Conservation (phyloP, 2,329 filamentous ascomycete species). For the Penicillium sp. region DNA sequence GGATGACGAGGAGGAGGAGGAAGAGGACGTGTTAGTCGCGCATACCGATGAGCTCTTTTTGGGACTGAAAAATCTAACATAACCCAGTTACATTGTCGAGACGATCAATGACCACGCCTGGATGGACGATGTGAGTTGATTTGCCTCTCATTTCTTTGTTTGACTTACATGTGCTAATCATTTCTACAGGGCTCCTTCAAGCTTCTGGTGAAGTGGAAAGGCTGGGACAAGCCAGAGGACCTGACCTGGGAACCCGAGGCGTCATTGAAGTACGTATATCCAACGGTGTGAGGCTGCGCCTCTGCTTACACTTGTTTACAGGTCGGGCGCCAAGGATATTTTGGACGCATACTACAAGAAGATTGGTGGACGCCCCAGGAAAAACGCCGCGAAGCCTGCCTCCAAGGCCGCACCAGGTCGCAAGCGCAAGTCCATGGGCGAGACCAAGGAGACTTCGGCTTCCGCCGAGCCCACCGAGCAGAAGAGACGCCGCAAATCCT, state of each 20-base stretch:
- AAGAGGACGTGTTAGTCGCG: conserved; percentile 45
- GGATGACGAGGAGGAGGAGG: conserved; percentile 41
- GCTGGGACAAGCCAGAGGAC: conserved; percentile 51
- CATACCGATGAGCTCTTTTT: conserved; percentile 12
- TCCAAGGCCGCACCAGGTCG: conserved; percentile 30
- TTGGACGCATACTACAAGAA: conserved; percentile 49
- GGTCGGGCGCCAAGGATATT: conserved; percentile 48
- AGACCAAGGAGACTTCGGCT: conserved; percentile 36
- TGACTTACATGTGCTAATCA: conserved; percentile 23
- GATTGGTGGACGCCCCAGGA: conserved; percentile 50
- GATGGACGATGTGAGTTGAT: conserved; percentile 42
- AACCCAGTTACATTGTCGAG: conserved; percentile 49
- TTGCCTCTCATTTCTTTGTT: background rate
- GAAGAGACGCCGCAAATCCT: conserved; percentile 40
- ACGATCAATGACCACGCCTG: conserved; percentile 47
- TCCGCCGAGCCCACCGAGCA: conserved; percentile 30
- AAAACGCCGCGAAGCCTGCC: conserved; percentile 32
- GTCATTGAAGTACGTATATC: conserved; percentile 46
- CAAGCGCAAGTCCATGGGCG: conserved; percentile 46
- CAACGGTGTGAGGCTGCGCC: background rate
- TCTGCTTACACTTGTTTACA: conserved; percentile 32
- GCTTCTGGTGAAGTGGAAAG: conserved; percentile 56
- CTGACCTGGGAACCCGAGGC: conserved; percentile 55
- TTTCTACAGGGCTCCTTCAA: conserved; percentile 43
- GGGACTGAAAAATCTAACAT: conserved; percentile 22